phyloP scores from a whole-genome alignment of 495 filamentous ascomycete genomes.

The Lasiosphaeris hirsuta region DNA sequence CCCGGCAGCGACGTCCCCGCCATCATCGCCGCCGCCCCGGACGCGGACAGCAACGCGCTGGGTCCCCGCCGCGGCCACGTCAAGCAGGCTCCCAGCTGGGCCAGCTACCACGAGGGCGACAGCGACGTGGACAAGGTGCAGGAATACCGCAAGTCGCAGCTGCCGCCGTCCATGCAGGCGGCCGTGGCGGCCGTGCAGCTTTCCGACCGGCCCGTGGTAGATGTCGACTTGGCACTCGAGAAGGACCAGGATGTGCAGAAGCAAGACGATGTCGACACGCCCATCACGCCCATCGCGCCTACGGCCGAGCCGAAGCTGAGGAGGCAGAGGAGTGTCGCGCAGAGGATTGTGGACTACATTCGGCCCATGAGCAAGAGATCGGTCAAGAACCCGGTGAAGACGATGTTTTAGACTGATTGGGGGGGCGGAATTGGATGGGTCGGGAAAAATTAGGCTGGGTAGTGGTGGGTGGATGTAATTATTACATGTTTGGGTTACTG shows the following conservation, averaged over 20 bases:
- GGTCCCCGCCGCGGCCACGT: neutral
- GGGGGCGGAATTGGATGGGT: no score
- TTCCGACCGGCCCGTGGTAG: no score
- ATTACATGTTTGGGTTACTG: no score
- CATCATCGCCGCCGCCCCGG: neutral
- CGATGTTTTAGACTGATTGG: neutral
- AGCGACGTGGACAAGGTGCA: neutral
- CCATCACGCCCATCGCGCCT: no score
- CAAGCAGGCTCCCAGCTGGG: neutral
- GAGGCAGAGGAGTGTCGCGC: constrained; percentile 4
- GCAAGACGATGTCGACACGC: no score
- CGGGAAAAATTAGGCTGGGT: no score
- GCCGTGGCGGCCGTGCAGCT: no score
- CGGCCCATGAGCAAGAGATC: neutral
- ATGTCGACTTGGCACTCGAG: no score
- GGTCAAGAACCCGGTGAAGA: neutral
- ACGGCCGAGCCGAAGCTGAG: neutral
- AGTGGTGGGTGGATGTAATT: no score
- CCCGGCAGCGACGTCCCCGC: neutral
- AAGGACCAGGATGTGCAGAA: no score
- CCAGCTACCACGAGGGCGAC: neutral
- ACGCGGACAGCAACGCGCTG: neutral
- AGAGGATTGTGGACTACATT: neutral
- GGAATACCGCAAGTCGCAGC: neutral
- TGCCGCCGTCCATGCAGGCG: no score